Percentiles rank a stretch among this genome's conserved stretches.
phyloP scores from a whole-genome alignment of 1,139 yeast species.

The Suhomyces bribrorum region DNA sequence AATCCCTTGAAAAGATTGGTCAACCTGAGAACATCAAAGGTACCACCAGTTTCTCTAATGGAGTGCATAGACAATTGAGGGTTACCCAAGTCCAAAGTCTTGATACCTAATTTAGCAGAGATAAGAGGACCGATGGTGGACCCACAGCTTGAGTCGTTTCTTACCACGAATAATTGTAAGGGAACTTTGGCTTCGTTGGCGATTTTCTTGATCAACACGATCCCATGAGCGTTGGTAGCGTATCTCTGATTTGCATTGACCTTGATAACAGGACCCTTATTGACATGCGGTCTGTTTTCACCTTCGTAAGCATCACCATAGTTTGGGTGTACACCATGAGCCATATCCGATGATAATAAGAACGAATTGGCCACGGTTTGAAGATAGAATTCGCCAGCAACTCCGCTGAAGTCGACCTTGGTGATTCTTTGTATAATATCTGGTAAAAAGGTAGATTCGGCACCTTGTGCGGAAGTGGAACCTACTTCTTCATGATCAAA shows the following conservation, averaged over 20 bases:
- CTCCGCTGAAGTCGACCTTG: constrained; percentile 30
- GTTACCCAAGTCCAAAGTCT: constrained; percentile 90
- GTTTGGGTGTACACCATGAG: constrained; percentile 96
- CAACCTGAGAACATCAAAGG: constrained; percentile 67
- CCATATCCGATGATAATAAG: constrained; percentile 91
- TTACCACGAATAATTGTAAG: constrained; percentile 79
- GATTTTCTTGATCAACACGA: constrained; percentile 70
- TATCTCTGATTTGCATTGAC: constrained; percentile 94
- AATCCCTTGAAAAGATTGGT: constrained; percentile 62
- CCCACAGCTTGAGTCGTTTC: constrained; percentile 94
- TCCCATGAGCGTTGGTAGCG: constrained; percentile 90
- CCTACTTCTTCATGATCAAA: constrained; percentile 98
- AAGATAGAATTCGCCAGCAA: constrained; percentile 37
- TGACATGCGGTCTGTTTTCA: constrained; percentile 76
- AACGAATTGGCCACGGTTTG: constrained; percentile 81
- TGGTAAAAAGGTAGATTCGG: constrained; percentile 87
- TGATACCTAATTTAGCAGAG: constrained; percentile 83
- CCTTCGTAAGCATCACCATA: constrained; percentile 75
- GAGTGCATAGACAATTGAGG: constrained; percentile 97
- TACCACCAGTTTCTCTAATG: constrained; percentile 90
- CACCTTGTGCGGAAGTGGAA: constrained; percentile 92
- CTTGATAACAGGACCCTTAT: constrained; percentile 90
- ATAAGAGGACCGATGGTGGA: constrained; percentile 95
- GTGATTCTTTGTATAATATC: constrained; percentile 72
- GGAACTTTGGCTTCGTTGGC: constrained; percentile 71